Conservation (phyloP, 805 yeast species). For the Metschnikowia lachancei region DNA sequence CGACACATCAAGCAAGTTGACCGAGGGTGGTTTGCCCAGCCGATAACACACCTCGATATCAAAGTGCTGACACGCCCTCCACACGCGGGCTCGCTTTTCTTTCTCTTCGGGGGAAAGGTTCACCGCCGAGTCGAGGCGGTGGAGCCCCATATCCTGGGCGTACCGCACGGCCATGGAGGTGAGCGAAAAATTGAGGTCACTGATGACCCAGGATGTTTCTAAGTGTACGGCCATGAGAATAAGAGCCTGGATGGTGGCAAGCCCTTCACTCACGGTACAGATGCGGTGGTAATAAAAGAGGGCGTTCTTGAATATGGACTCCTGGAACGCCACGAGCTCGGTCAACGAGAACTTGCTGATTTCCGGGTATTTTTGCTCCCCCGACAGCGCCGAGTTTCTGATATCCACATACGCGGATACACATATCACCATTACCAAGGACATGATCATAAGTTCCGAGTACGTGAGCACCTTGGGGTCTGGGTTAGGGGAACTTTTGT, state of each 20-base stretch:
- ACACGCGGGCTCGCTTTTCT: conserved; percentile 38
- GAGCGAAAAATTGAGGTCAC: conserved; percentile 42
- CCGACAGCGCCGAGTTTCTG: neutral
- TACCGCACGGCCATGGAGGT: conserved; percentile 48
- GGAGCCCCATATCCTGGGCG: conserved; percentile 58
- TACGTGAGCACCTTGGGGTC: conserved; percentile 21
- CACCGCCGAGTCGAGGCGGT: conserved; percentile 44
- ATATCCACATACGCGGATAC: conserved; percentile 24
- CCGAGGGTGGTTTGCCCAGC: conserved; percentile 49
- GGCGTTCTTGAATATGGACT: conserved; percentile 13
- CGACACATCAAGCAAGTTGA: conserved; percentile 37
- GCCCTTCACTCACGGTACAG: conserved; percentile 49
- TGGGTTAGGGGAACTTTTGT: conserved; percentile 7
- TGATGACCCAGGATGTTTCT: conserved; percentile 32
- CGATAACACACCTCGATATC: conserved; percentile 47
- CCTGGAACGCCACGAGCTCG: conserved; percentile 16
- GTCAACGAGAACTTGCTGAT: conserved; percentile 3
- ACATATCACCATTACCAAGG: conserved; percentile 27
- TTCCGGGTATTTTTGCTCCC: neutral
- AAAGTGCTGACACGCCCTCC: conserved; percentile 48
- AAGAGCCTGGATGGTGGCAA: conserved; percentile 50
- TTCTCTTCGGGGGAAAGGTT: conserved; percentile 38
- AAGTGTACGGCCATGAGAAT: conserved; percentile 41
- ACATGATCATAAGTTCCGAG: conserved; percentile 37
- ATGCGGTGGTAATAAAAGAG: conserved; percentile 50